These are phyloP conservation scores for Phytophthora rubi DNA, from an alignment of 352 stramenopile species.

Conservation along the genomic window DNA sequence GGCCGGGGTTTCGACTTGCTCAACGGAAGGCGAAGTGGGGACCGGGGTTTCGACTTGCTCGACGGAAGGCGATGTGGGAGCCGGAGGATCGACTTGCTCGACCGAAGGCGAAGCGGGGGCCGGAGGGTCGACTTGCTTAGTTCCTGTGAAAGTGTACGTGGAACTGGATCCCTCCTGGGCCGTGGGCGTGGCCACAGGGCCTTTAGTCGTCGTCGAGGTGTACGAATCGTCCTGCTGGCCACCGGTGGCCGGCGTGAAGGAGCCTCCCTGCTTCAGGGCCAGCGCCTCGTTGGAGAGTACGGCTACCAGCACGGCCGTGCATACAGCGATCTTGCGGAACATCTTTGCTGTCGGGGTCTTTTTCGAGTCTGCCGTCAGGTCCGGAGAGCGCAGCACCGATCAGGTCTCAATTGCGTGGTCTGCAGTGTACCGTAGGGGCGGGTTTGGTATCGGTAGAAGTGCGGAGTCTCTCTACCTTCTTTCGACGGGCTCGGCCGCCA, in stretches of 20 bases:
- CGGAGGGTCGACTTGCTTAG: no score
- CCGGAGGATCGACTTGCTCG: no score
- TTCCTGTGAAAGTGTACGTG: no score
- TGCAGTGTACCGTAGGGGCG: constrained; percentile 13
- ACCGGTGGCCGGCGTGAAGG: constrained; percentile 18
- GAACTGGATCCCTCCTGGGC: background rate
- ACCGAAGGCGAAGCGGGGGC: no score
- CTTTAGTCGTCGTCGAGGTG: constrained; percentile 8
- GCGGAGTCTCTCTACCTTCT: constrained; percentile 25
- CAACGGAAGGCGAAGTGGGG: constrained; percentile 1
- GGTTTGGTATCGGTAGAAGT: constrained; percentile 40
- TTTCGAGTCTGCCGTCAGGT: constrained; percentile 43
- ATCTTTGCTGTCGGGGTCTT: constrained; percentile 46
- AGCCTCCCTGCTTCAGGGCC: constrained; percentile 28
- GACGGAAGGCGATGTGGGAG: no score
- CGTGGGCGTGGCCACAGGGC: background rate
- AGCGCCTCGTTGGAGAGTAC: constrained; percentile 46
- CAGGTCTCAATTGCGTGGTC: constrained; percentile 12
- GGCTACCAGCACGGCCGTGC: constrained; percentile 47
- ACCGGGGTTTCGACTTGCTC: background rate
- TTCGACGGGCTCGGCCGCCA: background rate
- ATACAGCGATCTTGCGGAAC: constrained; percentile 48
- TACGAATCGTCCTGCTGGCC: constrained; percentile 33
- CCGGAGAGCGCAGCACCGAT: constrained; percentile 3
- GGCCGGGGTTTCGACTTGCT: constrained; percentile 4